These are phyloP conservation scores for Pleurotus giganteus DNA, from an alignment of 768 basidiomycete genomes.

Conservation along the genomic window DNA sequence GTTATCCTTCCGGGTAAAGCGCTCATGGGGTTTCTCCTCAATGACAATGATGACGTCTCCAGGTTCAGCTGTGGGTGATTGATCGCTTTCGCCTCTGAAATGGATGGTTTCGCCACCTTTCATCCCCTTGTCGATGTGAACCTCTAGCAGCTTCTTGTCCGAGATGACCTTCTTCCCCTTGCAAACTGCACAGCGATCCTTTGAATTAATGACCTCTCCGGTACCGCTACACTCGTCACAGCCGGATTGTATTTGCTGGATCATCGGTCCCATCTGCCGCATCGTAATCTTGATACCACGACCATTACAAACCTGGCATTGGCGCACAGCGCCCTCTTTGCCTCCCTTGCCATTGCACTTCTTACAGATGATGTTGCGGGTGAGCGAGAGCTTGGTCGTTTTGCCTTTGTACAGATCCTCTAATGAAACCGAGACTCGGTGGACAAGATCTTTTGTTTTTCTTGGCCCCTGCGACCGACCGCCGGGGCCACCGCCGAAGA, in stretches of 20 bases:
- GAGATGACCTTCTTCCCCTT: slow-evolving; percentile 93
- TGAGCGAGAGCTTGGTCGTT: slow-evolving; percentile 95
- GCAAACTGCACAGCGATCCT: slow-evolving; percentile 90
- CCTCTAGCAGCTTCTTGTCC: slow-evolving; percentile 97
- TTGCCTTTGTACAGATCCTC: slow-evolving; percentile 99
- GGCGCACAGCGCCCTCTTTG: slow-evolving; percentile 91
- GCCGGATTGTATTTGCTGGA: slow-evolving; percentile 95
- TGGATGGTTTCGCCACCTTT: slow-evolving; percentile 88
- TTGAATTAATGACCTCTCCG: slow-evolving; percentile 93
- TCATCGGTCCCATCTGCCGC: slow-evolving; percentile 99
- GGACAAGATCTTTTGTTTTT: slow-evolving; percentile 97
- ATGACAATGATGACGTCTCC: slow-evolving; percentile 95
- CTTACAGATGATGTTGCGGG: slow-evolving; percentile 89
- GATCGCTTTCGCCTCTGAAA: slow-evolving; percentile 90
- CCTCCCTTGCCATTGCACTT: slow-evolving; percentile 97
- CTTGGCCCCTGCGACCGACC: slow-evolving; percentile 70
- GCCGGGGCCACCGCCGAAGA: slow-evolving; percentile 70
- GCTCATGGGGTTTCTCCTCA: slow-evolving; percentile 89
- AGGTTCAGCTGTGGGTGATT: slow-evolving; percentile 82
- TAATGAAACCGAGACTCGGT: slow-evolving; percentile 93
- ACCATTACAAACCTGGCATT: slow-evolving; percentile 77
- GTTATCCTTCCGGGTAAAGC: slow-evolving; percentile 86
- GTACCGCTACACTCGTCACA: slow-evolving; percentile 92
- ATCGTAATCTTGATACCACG: slow-evolving; percentile 89
- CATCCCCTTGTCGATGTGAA: slow-evolving; percentile 98